Base-by-base conservation (phyloP, 129 eudicot genomes). In the sunflower (Helianthus annuus) region DNA sequence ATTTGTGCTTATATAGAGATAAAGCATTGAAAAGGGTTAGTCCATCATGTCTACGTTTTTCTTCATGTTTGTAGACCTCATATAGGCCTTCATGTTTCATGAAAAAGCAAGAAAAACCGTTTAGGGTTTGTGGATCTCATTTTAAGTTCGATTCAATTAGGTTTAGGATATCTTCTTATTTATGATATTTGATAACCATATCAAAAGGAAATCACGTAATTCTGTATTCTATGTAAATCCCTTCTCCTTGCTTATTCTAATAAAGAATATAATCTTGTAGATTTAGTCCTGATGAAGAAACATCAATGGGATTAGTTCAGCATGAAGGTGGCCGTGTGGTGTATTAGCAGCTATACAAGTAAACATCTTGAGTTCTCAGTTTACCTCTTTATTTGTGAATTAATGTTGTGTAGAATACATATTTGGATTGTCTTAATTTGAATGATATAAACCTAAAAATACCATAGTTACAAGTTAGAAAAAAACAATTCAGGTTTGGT, bases 321-420 rank as follows among this genome's bases (percentile, higher is more conserved):
- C 99, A 90, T 90, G 99, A 94, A 77, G 99, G 99, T 62, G 99
- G 70, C 99, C 99, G 56, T 94, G 99, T 90, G 99, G 99, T 39
- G 97, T 94, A 57, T 84, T 94, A 84, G 99, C 99, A 66, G 86
- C 99, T 55, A 84, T 94, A 79, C 99, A 94, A 76, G 99, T 90
- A 90, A 87, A 70, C 57, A 24, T 42, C 77, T 79, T 77, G 14
- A 72, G 38, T 64, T 81, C 83, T 79, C 61, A 40, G n/a, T 56
- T 59, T 29, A 32, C 65, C 19, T 58, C 76, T 56, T 48, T 72
- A 62, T 45, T 39, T 53, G 57, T 64, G 45, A 65, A 65, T 8
- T 13, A 64, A 39, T 64, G 55, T 29, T 74, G 16, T 53, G 10
- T 51, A 74, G 64, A 64, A 40, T 64, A 52, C 72, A 24, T 64